phyloP scores from a whole-genome alignment of 2,329 filamentous ascomycete genomes.

The Xylaria sp. region DNA sequence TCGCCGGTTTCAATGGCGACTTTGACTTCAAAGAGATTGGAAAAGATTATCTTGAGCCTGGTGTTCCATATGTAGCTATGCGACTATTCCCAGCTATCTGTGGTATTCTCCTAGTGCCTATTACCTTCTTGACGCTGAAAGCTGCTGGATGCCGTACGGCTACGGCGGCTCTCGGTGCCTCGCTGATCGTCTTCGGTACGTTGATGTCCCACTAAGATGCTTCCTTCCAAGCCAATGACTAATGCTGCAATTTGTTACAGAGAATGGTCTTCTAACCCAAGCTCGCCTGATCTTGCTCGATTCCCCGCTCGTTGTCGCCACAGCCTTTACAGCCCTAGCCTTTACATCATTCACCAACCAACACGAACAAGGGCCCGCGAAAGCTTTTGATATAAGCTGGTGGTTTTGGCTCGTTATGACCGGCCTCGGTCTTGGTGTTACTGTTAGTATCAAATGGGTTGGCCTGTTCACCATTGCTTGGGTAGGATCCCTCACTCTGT shows the following conservation, averaged over 20 bases:
- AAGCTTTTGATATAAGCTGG: conserved; percentile 89
- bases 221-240: conserved; percentile 29
- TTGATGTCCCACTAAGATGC: conserved; percentile 34
- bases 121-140: conserved; percentile 94
- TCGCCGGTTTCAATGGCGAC: conserved; percentile 91
- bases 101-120: conserved; percentile 85
- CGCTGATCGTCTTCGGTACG: conserved; percentile 88
- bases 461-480: conserved; percentile 98
- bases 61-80: conserved; percentile 97
- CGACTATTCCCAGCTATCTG: conserved; percentile 88
- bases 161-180: conserved; percentile 82
- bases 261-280: conserved; percentile 95
- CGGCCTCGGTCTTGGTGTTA: conserved; percentile 86
- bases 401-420: conserved; percentile 97
- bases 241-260: conserved; percentile 52
- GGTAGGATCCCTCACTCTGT: conserved; percentile 87
- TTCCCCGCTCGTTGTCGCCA: conserved; percentile 91
- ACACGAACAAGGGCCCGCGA: conserved; percentile 87
- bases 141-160: conserved; percentile 85
- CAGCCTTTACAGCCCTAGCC: conserved; percentile 85
- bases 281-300: conserved; percentile 95
- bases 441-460: conserved; percentile 97
- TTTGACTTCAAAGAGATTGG: conserved; percentile 99
- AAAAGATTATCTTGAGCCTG: conserved; percentile 95
- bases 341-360: conserved; percentile 97